Percentiles rank a stretch among this genome's conserved stretches.
phyloP scores from a whole-genome alignment of 2,329 filamentous ascomycete species.

The Fusarium anguioides region DNA sequence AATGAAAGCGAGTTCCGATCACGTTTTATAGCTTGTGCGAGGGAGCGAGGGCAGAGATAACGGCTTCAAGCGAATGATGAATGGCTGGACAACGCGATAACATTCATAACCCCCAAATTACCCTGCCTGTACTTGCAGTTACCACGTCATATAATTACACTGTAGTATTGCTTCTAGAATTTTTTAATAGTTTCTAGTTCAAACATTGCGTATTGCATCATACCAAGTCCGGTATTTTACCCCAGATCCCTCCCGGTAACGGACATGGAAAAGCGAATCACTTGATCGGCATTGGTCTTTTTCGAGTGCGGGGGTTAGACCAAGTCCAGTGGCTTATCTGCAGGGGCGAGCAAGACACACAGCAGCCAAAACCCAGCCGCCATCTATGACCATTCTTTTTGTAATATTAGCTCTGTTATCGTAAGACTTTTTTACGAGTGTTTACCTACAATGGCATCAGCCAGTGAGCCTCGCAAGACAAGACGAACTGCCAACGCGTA shows the following conservation, averaged over 20 bases:
- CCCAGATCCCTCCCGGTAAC: conserved; percentile 31
- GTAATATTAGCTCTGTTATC: background rate
- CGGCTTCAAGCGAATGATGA: too few relatives aligned
- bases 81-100: background rate
- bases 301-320: conserved; percentile 14
- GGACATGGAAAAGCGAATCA: conserved; percentile 14
- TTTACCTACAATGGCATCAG: conserved; percentile 21
- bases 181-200: background rate
- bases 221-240: background rate
- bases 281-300: background rate
- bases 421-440: background rate
- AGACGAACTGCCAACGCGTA: conserved; percentile 47
- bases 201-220: background rate
- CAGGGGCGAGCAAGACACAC: conserved; percentile 2
- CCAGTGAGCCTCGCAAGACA: conserved; percentile 29
- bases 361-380: conserved; percentile 7
- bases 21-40: background rate
- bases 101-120: background rate
- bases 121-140: too few relatives aligned
- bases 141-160: too few relatives aligned
- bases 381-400: conserved; percentile 4
- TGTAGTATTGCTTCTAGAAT: too few relatives aligned
- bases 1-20: background rate
- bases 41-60: background rate
- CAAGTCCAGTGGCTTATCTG: background rate